Conservation (phyloP, 2,329 filamentous ascomycete species). For the Corniculantispora saksenae region DNA sequence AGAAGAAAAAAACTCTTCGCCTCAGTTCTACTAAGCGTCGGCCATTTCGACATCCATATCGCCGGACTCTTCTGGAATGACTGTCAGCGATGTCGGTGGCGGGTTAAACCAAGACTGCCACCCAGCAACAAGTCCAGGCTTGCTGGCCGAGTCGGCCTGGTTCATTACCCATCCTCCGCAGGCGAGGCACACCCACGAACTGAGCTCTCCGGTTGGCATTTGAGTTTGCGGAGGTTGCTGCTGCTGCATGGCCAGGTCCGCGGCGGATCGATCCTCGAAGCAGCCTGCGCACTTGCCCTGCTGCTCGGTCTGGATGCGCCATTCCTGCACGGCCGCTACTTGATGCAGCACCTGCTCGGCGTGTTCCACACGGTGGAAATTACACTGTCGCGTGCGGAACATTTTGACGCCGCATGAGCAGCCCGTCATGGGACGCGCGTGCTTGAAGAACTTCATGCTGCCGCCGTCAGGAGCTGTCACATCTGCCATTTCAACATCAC, state of each 20-base stretch:
- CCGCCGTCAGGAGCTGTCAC: neutral
- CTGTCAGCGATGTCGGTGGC: neutral
- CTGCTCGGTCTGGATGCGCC: constrained; percentile 26
- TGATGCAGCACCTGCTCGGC: constrained; percentile 27
- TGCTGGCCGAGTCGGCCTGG: constrained; percentile 22
- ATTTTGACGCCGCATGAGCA: constrained; percentile 41
- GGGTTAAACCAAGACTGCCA: constrained; percentile 22
- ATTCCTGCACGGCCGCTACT: constrained; percentile 30
- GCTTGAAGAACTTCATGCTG: neutral
- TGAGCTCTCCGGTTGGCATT: neutral
- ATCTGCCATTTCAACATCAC: neutral
- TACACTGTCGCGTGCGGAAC: constrained; percentile 35
- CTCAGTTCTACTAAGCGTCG: neutral
- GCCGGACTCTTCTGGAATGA: neutral
- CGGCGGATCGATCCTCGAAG: constrained; percentile 12
- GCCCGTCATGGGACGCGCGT: constrained; percentile 33
- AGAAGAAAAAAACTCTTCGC: too few relatives aligned
- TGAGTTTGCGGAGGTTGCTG: neutral
- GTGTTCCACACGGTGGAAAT: constrained; percentile 35
- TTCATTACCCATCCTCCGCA: constrained; percentile 36
- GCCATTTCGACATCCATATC: neutral
- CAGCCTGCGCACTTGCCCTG: constrained; percentile 36
- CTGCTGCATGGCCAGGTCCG: neutral
- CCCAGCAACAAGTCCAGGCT: constrained; percentile 23
- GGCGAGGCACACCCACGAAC: constrained; percentile 36